Evolutionary conservation across 345 rosid species (phyloP), one percentile per base, ranked within the genome.

Genomic region (Clausena lansium): DNA sequence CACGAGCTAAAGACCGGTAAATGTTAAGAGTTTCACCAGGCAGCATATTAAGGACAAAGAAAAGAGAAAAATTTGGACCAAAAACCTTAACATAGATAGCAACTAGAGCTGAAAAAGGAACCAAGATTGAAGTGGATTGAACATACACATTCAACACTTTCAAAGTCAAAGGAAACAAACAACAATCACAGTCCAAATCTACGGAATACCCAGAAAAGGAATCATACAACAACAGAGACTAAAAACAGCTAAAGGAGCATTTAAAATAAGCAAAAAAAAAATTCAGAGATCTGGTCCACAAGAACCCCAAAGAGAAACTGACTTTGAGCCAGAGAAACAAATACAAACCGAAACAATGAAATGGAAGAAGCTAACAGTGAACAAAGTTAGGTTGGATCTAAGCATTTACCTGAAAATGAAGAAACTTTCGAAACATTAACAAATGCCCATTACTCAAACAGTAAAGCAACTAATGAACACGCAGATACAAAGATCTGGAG

Each of bases 401-500:
- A 36, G 32, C 74, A 50, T 76, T 39, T 39, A 67, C 70, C 82
- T 54, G 67, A 62, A 63, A 76, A 67, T 28, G 78, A 64, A 60
- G 60, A n/a, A 57, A 33, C 38, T 36, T 75, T 39, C 28, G 65
- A 73, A 72, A 60, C 66, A 65, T 69, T 2, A 83, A 39, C 22
- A 62, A 66, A 70, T 28, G 24, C 27, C 57, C 75, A 52, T 47
- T 22, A 69, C 50, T 38, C 7, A 22, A 64, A 27, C 36, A 66
- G 27, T 74, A 30, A 32, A 39, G 38, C 11, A 64, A 36, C 47
- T 24, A 9, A 59, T 61, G 28, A 17, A 15, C 36, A 69, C 6
- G 61, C 69, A 52, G 39, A 36, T 15, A 32, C 41, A 59, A 71
- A 59, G 84, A 82, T 82, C 79, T 78, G 50, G 41, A 63, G 20